Percentiles rank a stretch among this genome's conserved stretches.
phyloP scores from a whole-genome alignment of 2,329 filamentous ascomycete genomes.

The Venturia oleaginea region DNA sequence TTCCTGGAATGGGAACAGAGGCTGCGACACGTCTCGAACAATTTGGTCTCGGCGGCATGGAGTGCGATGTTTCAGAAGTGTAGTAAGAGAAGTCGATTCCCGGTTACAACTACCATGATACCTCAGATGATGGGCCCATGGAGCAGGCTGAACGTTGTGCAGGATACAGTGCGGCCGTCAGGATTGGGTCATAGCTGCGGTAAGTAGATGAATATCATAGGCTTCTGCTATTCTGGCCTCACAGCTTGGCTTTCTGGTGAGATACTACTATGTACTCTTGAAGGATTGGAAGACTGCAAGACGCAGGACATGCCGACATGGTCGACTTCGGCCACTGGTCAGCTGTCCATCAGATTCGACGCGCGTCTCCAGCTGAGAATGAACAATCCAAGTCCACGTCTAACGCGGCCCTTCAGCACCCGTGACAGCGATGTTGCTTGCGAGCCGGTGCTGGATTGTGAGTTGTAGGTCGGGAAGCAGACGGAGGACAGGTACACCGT shows the following conservation, averaged over 20 bases:
- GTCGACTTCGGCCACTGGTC: no score
- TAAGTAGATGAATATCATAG: neutral
- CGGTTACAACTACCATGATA: neutral
- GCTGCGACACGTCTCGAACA: slow-evolving; percentile 9
- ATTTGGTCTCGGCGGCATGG: slow-evolving; percentile 5
- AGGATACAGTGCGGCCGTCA: neutral
- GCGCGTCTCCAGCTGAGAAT: neutral
- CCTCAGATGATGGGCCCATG: neutral
- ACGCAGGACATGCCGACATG: no score
- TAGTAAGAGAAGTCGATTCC: slow-evolving; percentile 7
- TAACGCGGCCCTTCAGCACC: neutral
- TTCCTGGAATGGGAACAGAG: neutral
- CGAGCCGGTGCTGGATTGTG: neutral
- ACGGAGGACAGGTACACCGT: no score
- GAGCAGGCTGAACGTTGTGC: neutral
- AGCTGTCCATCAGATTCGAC: neutral
- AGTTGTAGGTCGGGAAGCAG: neutral
- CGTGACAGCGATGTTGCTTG: neutral
- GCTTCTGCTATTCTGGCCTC: neutral
- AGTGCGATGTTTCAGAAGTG: slow-evolving; percentile 1
- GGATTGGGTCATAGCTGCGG: neutral
- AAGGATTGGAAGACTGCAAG: no score
- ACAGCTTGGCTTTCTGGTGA: no score
- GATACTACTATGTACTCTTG: no score
- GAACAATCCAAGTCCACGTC: neutral